These are phyloP conservation scores for Globisporangium nodosum DNA, from an alignment of 352 stramenopile species.

Conservation along the genomic window DNA sequence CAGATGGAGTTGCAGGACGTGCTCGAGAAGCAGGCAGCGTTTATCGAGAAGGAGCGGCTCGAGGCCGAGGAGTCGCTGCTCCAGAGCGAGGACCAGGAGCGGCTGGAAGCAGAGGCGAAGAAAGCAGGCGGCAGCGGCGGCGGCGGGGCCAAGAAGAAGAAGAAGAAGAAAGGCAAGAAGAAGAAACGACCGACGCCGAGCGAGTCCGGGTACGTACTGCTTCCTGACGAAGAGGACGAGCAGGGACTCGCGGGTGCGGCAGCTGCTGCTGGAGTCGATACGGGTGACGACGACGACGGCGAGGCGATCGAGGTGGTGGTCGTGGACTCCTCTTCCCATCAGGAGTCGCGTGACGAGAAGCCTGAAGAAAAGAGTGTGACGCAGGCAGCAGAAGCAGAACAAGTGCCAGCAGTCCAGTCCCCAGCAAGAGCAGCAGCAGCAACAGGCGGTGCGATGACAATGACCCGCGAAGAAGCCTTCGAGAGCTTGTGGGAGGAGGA, in stretches of 20 bases:
- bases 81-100: slow-evolving; percentile 23
- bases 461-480: slow-evolving; percentile 73
- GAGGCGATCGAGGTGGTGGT: neutral
- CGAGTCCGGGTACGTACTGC: slow-evolving; percentile 26
- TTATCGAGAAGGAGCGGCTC: slow-evolving; percentile 33
- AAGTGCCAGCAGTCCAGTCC: neutral
- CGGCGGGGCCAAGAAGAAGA: slow-evolving; percentile 34
- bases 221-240: slow-evolving; percentile 37
- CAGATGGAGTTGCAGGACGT: slow-evolving; percentile 69
- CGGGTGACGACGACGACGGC: neutral
- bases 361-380: neutral
- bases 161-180: slow-evolving; percentile 75
- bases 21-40: slow-evolving; percentile 27
- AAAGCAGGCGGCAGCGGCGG: slow-evolving; percentile 3
- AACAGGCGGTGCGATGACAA: slow-evolving; percentile 6
- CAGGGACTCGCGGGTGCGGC: neutral
- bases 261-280: neutral
- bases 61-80: slow-evolving; percentile 51
- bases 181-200: slow-evolving; percentile 37
- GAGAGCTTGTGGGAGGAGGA: slow-evolving; percentile 73
- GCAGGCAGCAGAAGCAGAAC: neutral
- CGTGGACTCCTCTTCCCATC: neutral
- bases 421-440: neutral
- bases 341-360: neutral
- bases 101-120: slow-evolving; percentile 10